Percentiles rank a stretch among this genome's conserved stretches.
Evolutionary conservation across 495 filamentous ascomycete genomes (phyloP).

Genomic region (Xylaria longipes): DNA sequence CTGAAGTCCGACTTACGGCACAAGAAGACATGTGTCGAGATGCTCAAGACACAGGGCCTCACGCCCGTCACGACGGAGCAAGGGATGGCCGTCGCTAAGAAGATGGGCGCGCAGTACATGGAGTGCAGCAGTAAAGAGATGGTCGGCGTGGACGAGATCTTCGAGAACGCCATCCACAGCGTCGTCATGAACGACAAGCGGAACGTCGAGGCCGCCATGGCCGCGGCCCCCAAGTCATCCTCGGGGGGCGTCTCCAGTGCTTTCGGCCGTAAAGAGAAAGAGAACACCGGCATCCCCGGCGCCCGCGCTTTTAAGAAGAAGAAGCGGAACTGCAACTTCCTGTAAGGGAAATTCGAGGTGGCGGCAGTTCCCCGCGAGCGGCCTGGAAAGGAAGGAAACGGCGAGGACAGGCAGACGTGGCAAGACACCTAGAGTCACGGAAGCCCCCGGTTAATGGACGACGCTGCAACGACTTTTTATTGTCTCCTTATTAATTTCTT

Average conservation of each 20-base stretch:
- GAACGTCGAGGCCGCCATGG: slow-evolving; percentile 49
- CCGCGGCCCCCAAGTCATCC: slow-evolving; percentile 40
- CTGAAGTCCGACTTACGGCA: slow-evolving; percentile 94
- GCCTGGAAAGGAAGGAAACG: neutral
- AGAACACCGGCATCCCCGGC: slow-evolving; percentile 41
- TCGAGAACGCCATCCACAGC: slow-evolving; percentile 84
- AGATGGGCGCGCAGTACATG: slow-evolving; percentile 94
- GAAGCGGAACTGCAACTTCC: slow-evolving; percentile 74
- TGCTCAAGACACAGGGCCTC: slow-evolving; percentile 95
- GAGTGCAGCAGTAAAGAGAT: slow-evolving; percentile 99
- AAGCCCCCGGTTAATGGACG: slow-evolving; percentile 13
- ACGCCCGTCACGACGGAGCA: slow-evolving; percentile 93
- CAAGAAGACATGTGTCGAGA: slow-evolving; percentile 95
- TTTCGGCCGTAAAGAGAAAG: slow-evolving; percentile 29
- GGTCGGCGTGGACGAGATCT: slow-evolving; percentile 93
- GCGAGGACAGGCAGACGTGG: slow-evolving; percentile 20
- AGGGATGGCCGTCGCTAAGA: slow-evolving; percentile 81
- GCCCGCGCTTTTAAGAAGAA: slow-evolving; percentile 55
- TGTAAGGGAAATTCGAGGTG: slow-evolving; percentile 52
- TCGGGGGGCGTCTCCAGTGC: neutral
- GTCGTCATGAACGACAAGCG: slow-evolving; percentile 74
- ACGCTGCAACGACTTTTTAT: slow-evolving; percentile 29
- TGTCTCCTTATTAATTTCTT: slow-evolving; percentile 3
- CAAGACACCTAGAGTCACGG: slow-evolving; percentile 30
- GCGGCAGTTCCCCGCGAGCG: slow-evolving; percentile 14